Conservation (phyloP, 257 asterid species). For the Plantago major region DNA sequence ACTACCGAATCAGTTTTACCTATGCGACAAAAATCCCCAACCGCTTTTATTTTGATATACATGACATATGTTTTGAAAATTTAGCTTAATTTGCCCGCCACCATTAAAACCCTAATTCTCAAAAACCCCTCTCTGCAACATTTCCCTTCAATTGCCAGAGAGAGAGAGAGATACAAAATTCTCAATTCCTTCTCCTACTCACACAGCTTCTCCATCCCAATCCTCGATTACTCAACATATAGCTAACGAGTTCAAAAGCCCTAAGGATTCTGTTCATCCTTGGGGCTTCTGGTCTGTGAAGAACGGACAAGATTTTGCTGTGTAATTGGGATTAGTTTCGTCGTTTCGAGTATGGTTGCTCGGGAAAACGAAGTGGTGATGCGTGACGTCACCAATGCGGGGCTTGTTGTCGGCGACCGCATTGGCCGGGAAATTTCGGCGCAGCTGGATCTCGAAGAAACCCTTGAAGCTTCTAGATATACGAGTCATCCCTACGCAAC, state of each 20-base stretch:
- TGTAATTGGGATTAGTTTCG: conserved; percentile 4
- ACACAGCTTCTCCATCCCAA: background rate
- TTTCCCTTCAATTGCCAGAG: background rate
- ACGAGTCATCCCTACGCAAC: conserved; percentile 86
- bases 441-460: conserved; percentile 85
- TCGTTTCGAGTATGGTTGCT: conserved; percentile 28
- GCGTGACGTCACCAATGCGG: conserved; percentile 94
- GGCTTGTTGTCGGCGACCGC: conserved; percentile 74
- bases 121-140: conserved; percentile 19
- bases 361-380: conserved; percentile 72
- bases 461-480: conserved; percentile 92
- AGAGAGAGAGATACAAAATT: background rate
- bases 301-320: background rate
- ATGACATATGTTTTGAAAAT: conserved; percentile 31
- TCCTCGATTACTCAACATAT: conserved; percentile 6
- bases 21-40: too few relatives aligned
- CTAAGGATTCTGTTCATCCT: conserved; percentile 14
- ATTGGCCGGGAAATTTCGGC: conserved; percentile 63
- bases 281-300: background rate
- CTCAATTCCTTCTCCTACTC: background rate
- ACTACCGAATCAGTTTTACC: too few relatives aligned
- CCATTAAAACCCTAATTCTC: conserved; percentile 38
- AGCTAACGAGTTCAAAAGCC: conserved; percentile 23
- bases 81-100: conserved; percentile 31
- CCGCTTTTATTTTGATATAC: too few relatives aligned